These are phyloP conservation scores for Leccinum subgranulosum DNA, from an alignment of 768 basidiomycete genomes.

Conservation along the genomic window DNA sequence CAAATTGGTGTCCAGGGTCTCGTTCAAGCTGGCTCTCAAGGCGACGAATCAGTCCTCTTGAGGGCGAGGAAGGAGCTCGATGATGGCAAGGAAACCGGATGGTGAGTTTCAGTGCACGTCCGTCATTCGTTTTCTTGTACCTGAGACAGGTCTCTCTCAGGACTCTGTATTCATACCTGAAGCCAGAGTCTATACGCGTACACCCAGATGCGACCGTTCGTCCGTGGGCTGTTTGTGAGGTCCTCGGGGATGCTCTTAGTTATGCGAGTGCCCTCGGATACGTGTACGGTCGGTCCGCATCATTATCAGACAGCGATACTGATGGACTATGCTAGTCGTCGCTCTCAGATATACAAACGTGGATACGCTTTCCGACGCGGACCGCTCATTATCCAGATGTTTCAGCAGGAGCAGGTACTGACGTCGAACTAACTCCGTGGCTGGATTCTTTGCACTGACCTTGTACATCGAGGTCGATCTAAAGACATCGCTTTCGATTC, in stretches of 20 bases:
- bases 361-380: slow-evolving; percentile 78
- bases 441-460: slow-evolving; percentile 4
- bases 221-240: slow-evolving; percentile 78
- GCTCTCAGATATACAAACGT: slow-evolving; percentile 77
- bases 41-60: slow-evolving; percentile 63
- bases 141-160: slow-evolving; percentile 32
- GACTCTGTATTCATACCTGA: slow-evolving; percentile 76
- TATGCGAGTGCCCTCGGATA: slow-evolving; percentile 82
- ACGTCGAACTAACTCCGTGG: slow-evolving; percentile 1
- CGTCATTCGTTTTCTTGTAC: background rate
- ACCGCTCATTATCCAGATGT: slow-evolving; percentile 71
- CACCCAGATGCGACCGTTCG: slow-evolving; percentile 86
- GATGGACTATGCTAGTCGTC: slow-evolving; percentile 39
- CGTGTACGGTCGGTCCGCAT: slow-evolving; percentile 41
- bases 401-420: slow-evolving; percentile 76
- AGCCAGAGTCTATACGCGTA: slow-evolving; percentile 79
- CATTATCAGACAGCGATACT: background rate
- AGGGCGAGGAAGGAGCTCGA: slow-evolving; percentile 74
- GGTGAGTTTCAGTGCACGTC: slow-evolving; percentile 40
- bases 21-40: slow-evolving; percentile 44
- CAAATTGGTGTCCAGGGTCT: slow-evolving; percentile 66
- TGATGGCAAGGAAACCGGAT: slow-evolving; percentile 51
- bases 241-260: slow-evolving; percentile 74
- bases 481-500: slow-evolving; percentile 70
- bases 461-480: slow-evolving; percentile 55